Evolutionary conservation across 306 rosid genomes (phyloP).

Genomic region (Lablab purpureus): DNA sequence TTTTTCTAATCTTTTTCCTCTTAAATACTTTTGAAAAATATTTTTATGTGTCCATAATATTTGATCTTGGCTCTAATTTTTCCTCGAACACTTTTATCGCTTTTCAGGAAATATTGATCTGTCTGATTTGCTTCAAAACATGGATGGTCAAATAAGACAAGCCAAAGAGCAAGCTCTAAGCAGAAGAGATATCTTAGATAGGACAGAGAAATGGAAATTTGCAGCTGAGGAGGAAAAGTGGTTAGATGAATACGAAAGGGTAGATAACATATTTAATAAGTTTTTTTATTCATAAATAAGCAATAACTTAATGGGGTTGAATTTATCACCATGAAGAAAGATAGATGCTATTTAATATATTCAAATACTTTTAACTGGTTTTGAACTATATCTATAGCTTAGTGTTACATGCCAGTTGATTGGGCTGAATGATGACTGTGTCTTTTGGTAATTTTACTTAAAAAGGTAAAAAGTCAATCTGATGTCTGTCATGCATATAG

Average conservation of each 20-base stretch:
- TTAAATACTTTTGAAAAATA: slow-evolving; percentile 19
- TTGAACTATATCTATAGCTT: slow-evolving; percentile 3
- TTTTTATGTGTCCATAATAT: slow-evolving; percentile 16
- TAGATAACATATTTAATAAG: slow-evolving; percentile 37
- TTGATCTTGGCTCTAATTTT: slow-evolving; percentile 19
- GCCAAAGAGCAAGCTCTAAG: slow-evolving; percentile 92
- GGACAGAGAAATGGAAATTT: slow-evolving; percentile 84
- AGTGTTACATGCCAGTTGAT: slow-evolving; percentile 5
- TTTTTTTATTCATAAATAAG: slow-evolving; percentile 10
- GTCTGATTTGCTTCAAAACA: slow-evolving; percentile 78
- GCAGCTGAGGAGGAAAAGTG: slow-evolving; percentile 94
- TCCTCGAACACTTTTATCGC: slow-evolving; percentile 37
- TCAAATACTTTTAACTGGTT: background rate
- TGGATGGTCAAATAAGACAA: slow-evolving; percentile 81
- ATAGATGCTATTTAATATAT: slow-evolving; percentile 2
- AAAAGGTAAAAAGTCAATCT: background rate
- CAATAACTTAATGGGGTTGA: slow-evolving; percentile 2
- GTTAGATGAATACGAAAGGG: slow-evolving; percentile 97
- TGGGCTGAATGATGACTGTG: background rate
- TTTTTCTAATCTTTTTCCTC: slow-evolving; percentile 1
- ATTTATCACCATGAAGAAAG: slow-evolving; percentile 10
- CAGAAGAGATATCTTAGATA: slow-evolving; percentile 91
- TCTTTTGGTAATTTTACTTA: background rate
- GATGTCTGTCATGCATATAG: background rate
- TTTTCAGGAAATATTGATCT: slow-evolving; percentile 65